phyloP scores from a whole-genome alignment of 768 basidiomycete species.

The Crucibulum laeve region DNA sequence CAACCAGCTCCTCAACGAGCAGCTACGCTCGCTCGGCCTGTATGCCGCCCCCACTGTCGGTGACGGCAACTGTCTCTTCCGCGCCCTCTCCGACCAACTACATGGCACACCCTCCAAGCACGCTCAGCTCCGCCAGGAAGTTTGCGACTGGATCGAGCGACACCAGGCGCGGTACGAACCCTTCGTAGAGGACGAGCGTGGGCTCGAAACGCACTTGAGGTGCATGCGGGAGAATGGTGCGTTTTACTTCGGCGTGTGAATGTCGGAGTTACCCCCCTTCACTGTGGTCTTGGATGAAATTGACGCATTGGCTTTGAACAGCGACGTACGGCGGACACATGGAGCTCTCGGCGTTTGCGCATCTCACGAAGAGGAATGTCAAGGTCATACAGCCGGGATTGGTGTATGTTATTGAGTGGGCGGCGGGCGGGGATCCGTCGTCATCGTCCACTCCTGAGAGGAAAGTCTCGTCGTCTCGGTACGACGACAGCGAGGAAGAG shows the following conservation, averaged over 20 bases:
- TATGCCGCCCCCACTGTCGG: constrained; percentile 87
- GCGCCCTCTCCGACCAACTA: constrained; percentile 85
- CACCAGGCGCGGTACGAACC: constrained; percentile 75
- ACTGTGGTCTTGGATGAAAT: constrained; percentile 3
- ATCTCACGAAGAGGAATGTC: constrained; percentile 71
- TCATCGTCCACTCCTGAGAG: neutral
- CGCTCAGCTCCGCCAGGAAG: constrained; percentile 60
- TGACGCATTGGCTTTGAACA: constrained; percentile 18
- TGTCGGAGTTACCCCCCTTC: constrained; percentile 5
- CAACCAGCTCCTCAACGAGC: constrained; percentile 61
- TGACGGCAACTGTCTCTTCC: constrained; percentile 93
- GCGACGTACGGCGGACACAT: constrained; percentile 92
- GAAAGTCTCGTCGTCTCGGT: neutral
- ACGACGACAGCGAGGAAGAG: constrained; percentile 10
- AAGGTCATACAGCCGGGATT: constrained; percentile 93
- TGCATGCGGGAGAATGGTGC: constrained; percentile 78
- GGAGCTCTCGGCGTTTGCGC: constrained; percentile 90
- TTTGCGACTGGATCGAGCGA: constrained; percentile 77
- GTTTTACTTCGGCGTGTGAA: constrained; percentile 13
- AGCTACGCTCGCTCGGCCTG: constrained; percentile 74
- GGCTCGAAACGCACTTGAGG: constrained; percentile 63
- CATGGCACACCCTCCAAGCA: constrained; percentile 74
- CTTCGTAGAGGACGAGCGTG: constrained; percentile 84
- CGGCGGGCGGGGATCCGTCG: constrained; percentile 46
- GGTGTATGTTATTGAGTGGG: constrained; percentile 87